These are phyloP conservation scores for Cordyceps fumosorosea DNA, from an alignment of 2,329 filamentous ascomycete species.

Conservation along the genomic window DNA sequence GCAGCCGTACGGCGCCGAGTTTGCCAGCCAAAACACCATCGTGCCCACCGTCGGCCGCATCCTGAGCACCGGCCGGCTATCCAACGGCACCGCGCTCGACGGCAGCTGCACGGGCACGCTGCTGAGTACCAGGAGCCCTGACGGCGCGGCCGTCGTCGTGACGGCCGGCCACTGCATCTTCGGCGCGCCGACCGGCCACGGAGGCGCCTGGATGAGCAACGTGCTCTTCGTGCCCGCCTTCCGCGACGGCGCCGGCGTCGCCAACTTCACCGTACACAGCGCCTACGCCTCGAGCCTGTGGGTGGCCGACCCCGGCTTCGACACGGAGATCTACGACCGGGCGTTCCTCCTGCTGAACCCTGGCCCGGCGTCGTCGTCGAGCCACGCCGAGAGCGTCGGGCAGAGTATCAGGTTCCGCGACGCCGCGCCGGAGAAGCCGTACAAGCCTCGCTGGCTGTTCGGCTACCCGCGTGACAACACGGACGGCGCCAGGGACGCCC, in stretches of 20 bases:
- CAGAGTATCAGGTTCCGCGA: not conserved
- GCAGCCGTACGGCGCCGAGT: not conserved
- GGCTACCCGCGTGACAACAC: not conserved
- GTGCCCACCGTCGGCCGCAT: not conserved
- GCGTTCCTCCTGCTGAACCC: not conserved
- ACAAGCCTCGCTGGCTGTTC: not conserved
- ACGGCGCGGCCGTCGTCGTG: not conserved
- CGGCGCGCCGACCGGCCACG: not conserved
- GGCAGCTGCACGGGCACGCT: not conserved
- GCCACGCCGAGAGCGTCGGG: not conserved
- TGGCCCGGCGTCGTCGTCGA: not conserved
- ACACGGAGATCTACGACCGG: not conserved
- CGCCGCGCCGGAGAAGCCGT: not conserved
- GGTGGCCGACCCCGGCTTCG: not conserved
- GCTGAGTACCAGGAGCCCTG: not conserved
- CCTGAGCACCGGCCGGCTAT: not conserved
- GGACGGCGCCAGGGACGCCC: not conserved
- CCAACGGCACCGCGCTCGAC: not conserved
- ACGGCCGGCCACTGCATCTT: not conserved
- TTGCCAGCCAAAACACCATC: not conserved
- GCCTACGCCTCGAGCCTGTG: not conserved
- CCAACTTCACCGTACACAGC: not conserved
- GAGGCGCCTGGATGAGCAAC: not conserved
- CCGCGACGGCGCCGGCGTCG: not conserved
- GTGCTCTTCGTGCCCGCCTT: not conserved